Evolutionary conservation across 2,329 filamentous ascomycete species (phyloP).

Genomic region (Lecanicillium sp.): DNA sequence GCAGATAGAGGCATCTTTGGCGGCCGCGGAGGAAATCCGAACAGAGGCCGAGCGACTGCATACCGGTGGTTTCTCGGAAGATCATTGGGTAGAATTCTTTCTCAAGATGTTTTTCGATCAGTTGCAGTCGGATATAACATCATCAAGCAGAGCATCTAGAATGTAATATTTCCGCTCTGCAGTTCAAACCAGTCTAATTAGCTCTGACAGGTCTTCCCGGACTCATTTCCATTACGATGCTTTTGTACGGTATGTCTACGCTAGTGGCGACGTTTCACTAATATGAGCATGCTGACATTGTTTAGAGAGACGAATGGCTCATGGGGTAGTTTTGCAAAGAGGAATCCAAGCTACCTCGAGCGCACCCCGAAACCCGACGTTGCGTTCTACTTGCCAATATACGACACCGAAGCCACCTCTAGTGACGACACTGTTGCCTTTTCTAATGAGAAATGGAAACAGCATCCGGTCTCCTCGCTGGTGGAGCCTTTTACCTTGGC

Average conservation of each 20-base stretch:
- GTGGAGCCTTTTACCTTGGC: slow-evolving; percentile 17
- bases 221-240: slow-evolving; percentile 19
- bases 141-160: too few species aligned
- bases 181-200: too few species aligned
- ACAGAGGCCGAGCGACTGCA: too few species aligned
- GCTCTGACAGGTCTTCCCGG: slow-evolving; percentile 10
- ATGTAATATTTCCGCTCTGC: too few species aligned
- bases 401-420: neutral
- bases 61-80: too few species aligned
- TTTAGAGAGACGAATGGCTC: slow-evolving; percentile 1
- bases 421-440: slow-evolving; percentile 3
- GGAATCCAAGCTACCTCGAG: neutral
- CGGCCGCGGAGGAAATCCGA: too few species aligned
- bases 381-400: slow-evolving; percentile 17
- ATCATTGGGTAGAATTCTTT: too few species aligned
- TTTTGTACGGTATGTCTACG: slow-evolving; percentile 5
- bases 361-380: slow-evolving; percentile 15
- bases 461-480: neutral
- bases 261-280: neutral
- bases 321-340: slow-evolving; percentile 9
- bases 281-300: neutral
- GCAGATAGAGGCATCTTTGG: too few species aligned
- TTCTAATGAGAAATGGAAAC: slow-evolving; percentile 7
- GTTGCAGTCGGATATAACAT: too few species aligned
- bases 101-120: too few species aligned